These are phyloP conservation scores for Prunus kanzakura DNA, from an alignment of 306 rosid genomes.

Conservation along the genomic window DNA sequence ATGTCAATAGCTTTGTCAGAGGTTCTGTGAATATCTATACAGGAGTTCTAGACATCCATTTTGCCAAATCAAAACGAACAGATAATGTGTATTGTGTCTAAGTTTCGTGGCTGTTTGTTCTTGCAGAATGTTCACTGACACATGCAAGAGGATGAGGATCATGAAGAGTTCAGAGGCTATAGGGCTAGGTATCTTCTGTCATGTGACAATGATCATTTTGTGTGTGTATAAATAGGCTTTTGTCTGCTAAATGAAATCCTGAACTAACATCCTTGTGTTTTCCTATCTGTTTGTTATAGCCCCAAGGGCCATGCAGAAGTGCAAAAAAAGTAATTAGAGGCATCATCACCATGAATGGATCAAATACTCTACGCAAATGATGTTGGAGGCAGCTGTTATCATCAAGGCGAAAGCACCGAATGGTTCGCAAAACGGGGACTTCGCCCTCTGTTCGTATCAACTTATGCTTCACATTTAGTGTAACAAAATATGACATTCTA, in stretches of 20 bases:
- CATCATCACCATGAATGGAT: constrained; percentile 25
- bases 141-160: constrained; percentile 90
- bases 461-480: constrained; percentile 40
- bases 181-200: constrained; percentile 62
- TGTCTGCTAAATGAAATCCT: background rate
- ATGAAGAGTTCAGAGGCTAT: constrained; percentile 96
- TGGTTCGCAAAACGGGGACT: constrained; percentile 5
- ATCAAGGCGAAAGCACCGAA: background rate
- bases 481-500: constrained; percentile 31
- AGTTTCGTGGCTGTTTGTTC: constrained; percentile 16
- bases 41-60: background rate
- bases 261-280: background rate
- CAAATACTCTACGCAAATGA: constrained; percentile 26
- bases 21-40: background rate
- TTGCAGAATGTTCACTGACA: constrained; percentile 76
- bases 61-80: background rate
- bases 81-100: constrained; percentile 1
- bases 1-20: background rate
- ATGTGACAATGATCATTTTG: background rate
- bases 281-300: constrained; percentile 46
- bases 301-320: constrained; percentile 86
- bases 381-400: constrained; percentile 19
- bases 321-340: constrained; percentile 55
- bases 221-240: background rate
- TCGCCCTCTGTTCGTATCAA: constrained; percentile 15